These are phyloP conservation scores for Geranium incanum DNA, from an alignment of 441 rosid species.

Conservation along the genomic window DNA sequence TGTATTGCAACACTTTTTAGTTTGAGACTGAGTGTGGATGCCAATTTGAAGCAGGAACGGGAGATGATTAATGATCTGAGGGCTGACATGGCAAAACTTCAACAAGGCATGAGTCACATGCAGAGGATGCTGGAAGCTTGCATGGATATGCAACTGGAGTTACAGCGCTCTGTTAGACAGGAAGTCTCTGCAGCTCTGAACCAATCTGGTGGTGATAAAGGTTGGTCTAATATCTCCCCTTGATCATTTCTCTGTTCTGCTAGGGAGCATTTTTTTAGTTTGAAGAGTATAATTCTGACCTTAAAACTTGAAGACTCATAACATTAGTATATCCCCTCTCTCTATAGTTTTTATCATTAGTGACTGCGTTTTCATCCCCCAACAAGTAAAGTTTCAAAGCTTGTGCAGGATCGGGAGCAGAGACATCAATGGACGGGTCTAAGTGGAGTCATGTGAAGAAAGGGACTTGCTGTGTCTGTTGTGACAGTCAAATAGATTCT, in stretches of 20 bases:
- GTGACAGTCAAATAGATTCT: slow-evolving; percentile 87
- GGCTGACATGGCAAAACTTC: slow-evolving; percentile 85
- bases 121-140: slow-evolving; percentile 96
- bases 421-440: slow-evolving; percentile 78
- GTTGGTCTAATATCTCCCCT: slow-evolving; percentile 22
- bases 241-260: too few relatives aligned
- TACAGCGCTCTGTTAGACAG: slow-evolving; percentile 94
- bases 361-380: background rate
- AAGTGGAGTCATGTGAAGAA: slow-evolving; percentile 80
- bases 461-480: slow-evolving; percentile 93
- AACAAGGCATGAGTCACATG: slow-evolving; percentile 98
- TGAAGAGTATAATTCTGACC: background rate
- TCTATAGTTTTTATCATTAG: background rate
- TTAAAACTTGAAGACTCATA: background rate
- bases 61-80: slow-evolving; percentile 83
- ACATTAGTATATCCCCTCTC: background rate
- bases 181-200: slow-evolving; percentile 96
- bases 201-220: slow-evolving; percentile 62
- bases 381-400: background rate
- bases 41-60: slow-evolving; percentile 63
- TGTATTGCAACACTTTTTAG: background rate
- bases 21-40: slow-evolving; percentile 19
- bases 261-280: too few relatives aligned
- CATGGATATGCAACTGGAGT: slow-evolving; percentile 97
- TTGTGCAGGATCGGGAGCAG: slow-evolving; percentile 26